These are phyloP conservation scores for Erodium texanum DNA, from an alignment of 441 rosid genomes.

Conservation along the genomic window DNA sequence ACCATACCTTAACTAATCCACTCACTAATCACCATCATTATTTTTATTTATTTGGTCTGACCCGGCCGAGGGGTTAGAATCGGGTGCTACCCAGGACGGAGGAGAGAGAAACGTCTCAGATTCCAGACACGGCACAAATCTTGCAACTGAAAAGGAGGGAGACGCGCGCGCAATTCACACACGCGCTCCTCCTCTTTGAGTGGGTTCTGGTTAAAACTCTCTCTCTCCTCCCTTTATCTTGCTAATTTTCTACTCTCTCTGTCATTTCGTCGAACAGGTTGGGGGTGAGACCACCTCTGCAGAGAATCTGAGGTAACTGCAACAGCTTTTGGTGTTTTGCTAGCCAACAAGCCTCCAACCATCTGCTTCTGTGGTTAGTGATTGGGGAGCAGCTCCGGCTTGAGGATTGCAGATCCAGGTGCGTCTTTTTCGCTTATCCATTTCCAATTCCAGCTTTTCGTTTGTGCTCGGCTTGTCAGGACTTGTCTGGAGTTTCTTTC, in stretches of 20 bases:
- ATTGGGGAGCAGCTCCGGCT: background rate
- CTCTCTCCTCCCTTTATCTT: too few relatives aligned
- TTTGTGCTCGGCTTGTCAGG: background rate
- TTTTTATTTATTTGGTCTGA: too few relatives aligned
- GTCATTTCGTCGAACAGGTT: constrained; percentile 1
- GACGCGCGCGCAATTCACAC: background rate
- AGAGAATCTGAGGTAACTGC: background rate
- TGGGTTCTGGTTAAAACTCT: background rate
- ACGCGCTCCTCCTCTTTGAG: background rate
- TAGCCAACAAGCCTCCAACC: background rate
- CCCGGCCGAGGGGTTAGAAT: background rate
- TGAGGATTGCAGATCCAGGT: background rate
- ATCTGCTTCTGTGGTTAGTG: background rate
- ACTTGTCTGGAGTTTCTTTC: background rate
- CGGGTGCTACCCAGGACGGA: background rate
- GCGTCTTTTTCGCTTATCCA: background rate
- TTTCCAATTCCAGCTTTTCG: background rate
- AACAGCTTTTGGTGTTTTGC: background rate
- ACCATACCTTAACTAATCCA: background rate
- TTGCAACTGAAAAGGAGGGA: background rate
- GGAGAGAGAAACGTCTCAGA: too few relatives aligned
- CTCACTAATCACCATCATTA: background rate
- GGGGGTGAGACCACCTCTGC: background rate
- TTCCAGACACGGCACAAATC: too few relatives aligned
- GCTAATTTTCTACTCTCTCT: background rate